These are phyloP conservation scores for Pseudohalonectria lignicola DNA, from an alignment of 2,329 filamentous ascomycete genomes.

Conservation along the genomic window DNA sequence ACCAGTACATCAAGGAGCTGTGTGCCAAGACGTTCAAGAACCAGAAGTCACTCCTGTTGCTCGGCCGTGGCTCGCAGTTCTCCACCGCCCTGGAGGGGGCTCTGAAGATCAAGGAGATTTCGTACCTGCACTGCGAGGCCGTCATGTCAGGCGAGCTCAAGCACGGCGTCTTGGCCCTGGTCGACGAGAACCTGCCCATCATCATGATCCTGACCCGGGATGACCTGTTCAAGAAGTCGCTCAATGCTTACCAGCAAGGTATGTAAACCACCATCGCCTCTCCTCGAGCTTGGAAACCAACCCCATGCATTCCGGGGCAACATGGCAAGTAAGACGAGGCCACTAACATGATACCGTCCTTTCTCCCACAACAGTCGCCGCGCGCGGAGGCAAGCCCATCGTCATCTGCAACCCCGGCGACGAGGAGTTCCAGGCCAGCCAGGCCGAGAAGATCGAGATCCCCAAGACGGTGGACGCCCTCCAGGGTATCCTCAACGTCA, in stretches of 20 bases:
- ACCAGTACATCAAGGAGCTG: conserved; percentile 88
- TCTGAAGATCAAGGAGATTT: conserved; percentile 99
- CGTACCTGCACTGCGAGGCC: conserved; percentile 97
- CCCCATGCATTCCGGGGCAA: too few relatives aligned
- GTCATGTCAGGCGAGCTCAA: conserved; percentile 99
- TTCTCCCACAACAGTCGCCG: conserved; percentile 56
- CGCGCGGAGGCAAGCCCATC: conserved; percentile 89
- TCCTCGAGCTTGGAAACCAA: too few relatives aligned
- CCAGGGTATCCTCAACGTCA: conserved; percentile 94
- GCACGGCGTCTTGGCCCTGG: conserved; percentile 93
- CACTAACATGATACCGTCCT: too few relatives aligned
- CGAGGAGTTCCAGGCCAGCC: conserved; percentile 74
- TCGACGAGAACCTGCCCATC: conserved; percentile 97
- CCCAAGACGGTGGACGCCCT: conserved; percentile 91
- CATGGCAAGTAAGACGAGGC: too few relatives aligned
- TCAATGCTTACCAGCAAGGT: conserved; percentile 98
- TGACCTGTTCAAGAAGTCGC: conserved; percentile 93
- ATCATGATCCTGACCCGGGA: conserved; percentile 99
- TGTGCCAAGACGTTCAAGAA: conserved; percentile 90
- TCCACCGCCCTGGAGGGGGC: conserved; percentile 95
- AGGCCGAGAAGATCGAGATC: conserved; percentile 96
- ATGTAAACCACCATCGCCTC: too few relatives aligned
- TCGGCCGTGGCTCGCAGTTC: conserved; percentile 93
- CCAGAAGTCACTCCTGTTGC: conserved; percentile 88
- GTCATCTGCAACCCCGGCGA: conserved; percentile 94